A percentile compares a stretch with the other conserved stretches of the same genome.
phyloP scores from a whole-genome alignment of 2,329 filamentous ascomycete genomes.

The Epicoccum sorghinum region DNA sequence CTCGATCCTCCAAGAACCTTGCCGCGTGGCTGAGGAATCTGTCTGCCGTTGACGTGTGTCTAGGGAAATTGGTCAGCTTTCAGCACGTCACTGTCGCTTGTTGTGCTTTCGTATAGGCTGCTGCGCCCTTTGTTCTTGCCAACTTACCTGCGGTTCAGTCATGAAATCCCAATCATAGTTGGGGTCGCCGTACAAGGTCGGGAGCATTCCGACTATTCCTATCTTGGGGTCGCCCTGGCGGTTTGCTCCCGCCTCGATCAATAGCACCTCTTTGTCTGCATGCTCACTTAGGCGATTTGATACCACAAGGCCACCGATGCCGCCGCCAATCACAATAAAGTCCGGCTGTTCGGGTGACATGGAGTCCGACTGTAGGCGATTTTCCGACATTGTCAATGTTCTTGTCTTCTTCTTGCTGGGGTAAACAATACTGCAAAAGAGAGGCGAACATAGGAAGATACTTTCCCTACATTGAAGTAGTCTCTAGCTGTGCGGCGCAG shows the following conservation, averaged over 20 bases:
- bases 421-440: not conserved
- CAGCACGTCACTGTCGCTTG: constrained; percentile 34
- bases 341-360: not conserved
- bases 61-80: constrained; percentile 20
- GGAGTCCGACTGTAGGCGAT: not conserved
- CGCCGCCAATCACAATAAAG: constrained; percentile 19
- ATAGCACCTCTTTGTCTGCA: constrained; percentile 27
- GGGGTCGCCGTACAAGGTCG: constrained; percentile 3
- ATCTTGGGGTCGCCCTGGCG: constrained; percentile 37
- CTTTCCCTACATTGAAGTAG: no score
- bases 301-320: constrained; percentile 18
- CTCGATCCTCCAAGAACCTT: constrained; percentile 26
- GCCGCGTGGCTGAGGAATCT: constrained; percentile 30
- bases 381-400: not conserved
- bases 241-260: constrained; percentile 33
- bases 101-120: not conserved
- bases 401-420: not conserved
- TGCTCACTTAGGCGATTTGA: constrained; percentile 20
- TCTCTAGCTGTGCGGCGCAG: no score
- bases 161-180: constrained; percentile 28
- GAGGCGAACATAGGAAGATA: no score
- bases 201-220: constrained; percentile 8
- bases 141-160: constrained; percentile 26
- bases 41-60: constrained; percentile 22
- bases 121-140: not conserved